These are phyloP conservation scores for Dryas integrifolia DNA, from an alignment of 331 rosid species.

Conservation along the genomic window DNA sequence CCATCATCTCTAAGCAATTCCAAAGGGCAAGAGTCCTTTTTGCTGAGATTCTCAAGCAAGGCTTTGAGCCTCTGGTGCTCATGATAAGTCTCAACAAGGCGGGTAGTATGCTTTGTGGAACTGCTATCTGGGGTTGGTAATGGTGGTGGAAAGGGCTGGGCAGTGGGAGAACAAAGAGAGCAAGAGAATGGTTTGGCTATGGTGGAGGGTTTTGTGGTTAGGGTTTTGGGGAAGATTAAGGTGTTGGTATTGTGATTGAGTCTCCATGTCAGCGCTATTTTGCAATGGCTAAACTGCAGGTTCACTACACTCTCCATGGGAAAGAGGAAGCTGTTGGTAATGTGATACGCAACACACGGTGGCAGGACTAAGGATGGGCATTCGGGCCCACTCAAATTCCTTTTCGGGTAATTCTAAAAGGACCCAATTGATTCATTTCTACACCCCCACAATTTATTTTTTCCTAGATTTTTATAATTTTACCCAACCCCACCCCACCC, in stretches of 20 bases:
- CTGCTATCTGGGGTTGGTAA: slow-evolving; percentile 13
- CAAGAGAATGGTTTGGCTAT: slow-evolving; percentile 16
- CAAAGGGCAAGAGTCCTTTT: slow-evolving; percentile 37
- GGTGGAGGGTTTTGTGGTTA: slow-evolving; percentile 12
- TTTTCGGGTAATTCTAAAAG: too few relatives aligned
- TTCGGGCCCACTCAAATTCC: too few relatives aligned
- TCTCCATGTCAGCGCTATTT: slow-evolving; percentile 2
- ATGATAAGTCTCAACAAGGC: slow-evolving; percentile 50
- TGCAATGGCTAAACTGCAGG: background rate
- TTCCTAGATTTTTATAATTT: too few relatives aligned
- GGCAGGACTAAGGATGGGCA: too few relatives aligned
- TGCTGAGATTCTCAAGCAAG: slow-evolving; percentile 40
- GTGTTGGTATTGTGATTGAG: background rate
- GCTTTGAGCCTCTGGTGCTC: slow-evolving; percentile 41
- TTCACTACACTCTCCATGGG: slow-evolving; percentile 31
- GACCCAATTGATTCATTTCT: too few relatives aligned
- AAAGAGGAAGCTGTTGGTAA: too few relatives aligned
- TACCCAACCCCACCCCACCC: too few relatives aligned
- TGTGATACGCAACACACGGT: too few relatives aligned
- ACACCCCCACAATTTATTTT: too few relatives aligned
- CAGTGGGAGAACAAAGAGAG: slow-evolving; percentile 20
- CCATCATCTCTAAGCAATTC: slow-evolving; percentile 46
- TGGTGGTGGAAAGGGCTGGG: slow-evolving; percentile 3
- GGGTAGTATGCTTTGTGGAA: slow-evolving; percentile 48
- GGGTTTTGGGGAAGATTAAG: slow-evolving; percentile 19